Conservation (phyloP, 2,329 filamentous ascomycete species). For the Didymella arachidicola region DNA sequence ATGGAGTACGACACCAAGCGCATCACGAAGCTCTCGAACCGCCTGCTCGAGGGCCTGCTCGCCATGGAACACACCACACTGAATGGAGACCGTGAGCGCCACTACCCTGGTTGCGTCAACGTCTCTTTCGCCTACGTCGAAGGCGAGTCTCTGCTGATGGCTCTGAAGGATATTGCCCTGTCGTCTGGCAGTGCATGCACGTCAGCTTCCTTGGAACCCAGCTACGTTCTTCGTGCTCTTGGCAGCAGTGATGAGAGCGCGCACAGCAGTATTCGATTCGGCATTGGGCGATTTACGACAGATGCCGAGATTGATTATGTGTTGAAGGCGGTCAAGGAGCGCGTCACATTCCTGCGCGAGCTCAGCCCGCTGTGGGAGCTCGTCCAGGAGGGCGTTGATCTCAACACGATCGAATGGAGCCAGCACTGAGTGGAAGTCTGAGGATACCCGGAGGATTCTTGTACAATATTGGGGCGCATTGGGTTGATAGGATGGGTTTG, state of each 20-base stretch:
- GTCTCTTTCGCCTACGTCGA: conserved; percentile 98
- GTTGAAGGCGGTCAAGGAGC: conserved; percentile 87
- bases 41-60: conserved; percentile 81
- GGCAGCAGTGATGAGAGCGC: conserved; percentile 97
- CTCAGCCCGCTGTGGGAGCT: conserved; percentile 96
- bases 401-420: conserved; percentile 98
- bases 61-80: conserved; percentile 89
- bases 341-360: conserved; percentile 92
- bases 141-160: conserved; percentile 97
- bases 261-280: conserved; percentile 96
- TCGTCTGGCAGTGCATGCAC: conserved; percentile 98
- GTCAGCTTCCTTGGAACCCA: conserved; percentile 93
- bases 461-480: conserved; percentile 34
- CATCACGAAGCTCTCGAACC: conserved; percentile 82
- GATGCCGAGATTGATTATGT: conserved; percentile 97
- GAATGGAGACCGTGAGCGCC: conserved; percentile 82
- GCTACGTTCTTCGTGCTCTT: conserved; percentile 91
- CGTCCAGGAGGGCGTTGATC: conserved; percentile 93
- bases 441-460: conserved; percentile 25
- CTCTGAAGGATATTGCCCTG: conserved; percentile 94
- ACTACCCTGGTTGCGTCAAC: conserved; percentile 97
- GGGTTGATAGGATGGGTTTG: conserved; percentile 18
- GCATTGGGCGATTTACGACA: conserved; percentile 96
- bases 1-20: conserved; percentile 93
- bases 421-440: conserved; percentile 72